Evolutionary conservation across 352 stramenopile species (phyloP).

Genomic region (Globisporangium sylvaticum): DNA sequence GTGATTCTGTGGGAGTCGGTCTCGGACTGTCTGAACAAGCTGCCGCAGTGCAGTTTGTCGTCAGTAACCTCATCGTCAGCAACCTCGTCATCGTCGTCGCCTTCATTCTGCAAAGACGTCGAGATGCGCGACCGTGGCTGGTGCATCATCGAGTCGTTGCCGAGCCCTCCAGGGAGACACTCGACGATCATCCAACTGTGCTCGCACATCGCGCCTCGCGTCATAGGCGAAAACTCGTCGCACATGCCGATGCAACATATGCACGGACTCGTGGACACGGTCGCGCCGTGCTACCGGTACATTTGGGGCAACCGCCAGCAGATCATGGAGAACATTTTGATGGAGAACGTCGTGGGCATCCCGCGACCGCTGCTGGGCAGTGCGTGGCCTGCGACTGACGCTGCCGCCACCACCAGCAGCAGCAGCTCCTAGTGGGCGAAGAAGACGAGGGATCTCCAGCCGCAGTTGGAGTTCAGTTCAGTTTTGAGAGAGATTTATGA

Average conservation of each 20-base stretch:
- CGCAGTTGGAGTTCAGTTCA: not conserved
- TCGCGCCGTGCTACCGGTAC: slow-evolving; percentile 37
- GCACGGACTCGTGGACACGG: slow-evolving; percentile 38
- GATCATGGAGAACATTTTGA: slow-evolving; percentile 43
- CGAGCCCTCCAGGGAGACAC: slow-evolving; percentile 13
- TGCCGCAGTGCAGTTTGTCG: slow-evolving; percentile 9
- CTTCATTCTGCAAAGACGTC: slow-evolving; percentile 24
- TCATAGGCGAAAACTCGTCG: slow-evolving; percentile 22
- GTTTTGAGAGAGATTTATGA: not conserved
- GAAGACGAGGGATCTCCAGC: not conserved
- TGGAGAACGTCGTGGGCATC: slow-evolving; percentile 36
- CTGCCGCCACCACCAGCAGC: not conserved
- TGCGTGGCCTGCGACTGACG: slow-evolving; percentile 1
- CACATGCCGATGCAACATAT: slow-evolving; percentile 42
- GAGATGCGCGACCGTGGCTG: slow-evolving; percentile 50
- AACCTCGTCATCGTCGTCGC: slow-evolving; percentile 15
- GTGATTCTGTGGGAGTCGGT: slow-evolving; percentile 54
- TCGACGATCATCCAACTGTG: slow-evolving; percentile 56
- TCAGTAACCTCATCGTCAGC: not conserved
- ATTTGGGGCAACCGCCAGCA: slow-evolving; percentile 47
- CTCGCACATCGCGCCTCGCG: slow-evolving; percentile 40
- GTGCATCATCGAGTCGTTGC: slow-evolving; percentile 38
- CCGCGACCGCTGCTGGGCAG: not conserved
- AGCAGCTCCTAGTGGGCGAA: not conserved
- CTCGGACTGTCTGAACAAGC: slow-evolving; percentile 23